A percentile compares a stretch with the other conserved stretches of the same genome.
Evolutionary conservation across 441 rosid species (phyloP).

Genomic region (Metrosideros polymorpha): DNA sequence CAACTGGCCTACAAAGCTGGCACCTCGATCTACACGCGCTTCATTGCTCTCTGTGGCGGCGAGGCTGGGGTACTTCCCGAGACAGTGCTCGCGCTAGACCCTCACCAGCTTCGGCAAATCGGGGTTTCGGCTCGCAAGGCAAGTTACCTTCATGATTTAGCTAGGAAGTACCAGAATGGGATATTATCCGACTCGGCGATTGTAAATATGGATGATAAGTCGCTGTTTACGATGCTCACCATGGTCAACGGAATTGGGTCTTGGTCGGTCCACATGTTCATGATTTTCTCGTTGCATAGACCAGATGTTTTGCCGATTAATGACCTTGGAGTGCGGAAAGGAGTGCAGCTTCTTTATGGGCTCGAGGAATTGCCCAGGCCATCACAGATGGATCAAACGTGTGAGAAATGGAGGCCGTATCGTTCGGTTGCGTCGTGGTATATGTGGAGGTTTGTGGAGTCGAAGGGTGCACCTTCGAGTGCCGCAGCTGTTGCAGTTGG

Average conservation of each 20-base stretch:
- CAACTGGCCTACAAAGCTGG: conserved; percentile 89
- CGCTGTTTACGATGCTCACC: conserved; percentile 90
- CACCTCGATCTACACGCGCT: conserved; percentile 81
- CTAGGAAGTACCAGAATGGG: conserved; percentile 81
- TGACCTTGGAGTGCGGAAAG: conserved; percentile 83
- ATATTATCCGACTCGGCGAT: conserved; percentile 69
- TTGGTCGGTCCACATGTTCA: conserved; percentile 97
- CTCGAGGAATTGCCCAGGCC: conserved; percentile 91
- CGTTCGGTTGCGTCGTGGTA: conserved; percentile 93
- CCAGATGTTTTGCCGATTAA: conserved; percentile 93
- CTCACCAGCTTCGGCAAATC: conserved; percentile 80
- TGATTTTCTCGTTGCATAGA: conserved; percentile 93
- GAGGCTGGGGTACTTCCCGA: conserved; percentile 67
- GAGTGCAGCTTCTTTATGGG: conserved; percentile 70
- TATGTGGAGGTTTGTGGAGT: conserved; percentile 75
- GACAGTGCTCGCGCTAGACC: conserved; percentile 48
- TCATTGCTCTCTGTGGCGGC: conserved; percentile 70
- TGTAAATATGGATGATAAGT: conserved; percentile 87
- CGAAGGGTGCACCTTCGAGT: conserved; percentile 59
- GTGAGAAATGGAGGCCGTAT: conserved; percentile 94
- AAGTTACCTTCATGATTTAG: conserved; percentile 85
- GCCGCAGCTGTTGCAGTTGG: conserved; percentile 49
- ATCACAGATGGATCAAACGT: conserved; percentile 78
- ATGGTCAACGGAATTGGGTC: conserved; percentile 99
- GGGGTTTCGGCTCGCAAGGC: conserved; percentile 94